Conservation (phyloP, 768 basidiomycete species). For the Naganishia randhawae region DNA sequence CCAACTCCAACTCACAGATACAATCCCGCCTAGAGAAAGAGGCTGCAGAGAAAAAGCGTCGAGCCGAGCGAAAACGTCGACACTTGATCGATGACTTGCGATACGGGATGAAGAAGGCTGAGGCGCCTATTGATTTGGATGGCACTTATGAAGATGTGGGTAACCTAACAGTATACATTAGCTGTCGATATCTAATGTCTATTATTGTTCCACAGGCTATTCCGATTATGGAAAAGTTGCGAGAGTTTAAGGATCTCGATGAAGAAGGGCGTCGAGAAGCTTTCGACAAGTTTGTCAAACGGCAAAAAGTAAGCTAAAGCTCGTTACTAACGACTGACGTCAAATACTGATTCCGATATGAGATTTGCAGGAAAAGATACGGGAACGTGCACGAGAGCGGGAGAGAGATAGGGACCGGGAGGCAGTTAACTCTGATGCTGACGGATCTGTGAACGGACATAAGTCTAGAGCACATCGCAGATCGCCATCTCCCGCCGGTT, state of each 20-base stretch:
- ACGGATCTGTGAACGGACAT: constrained; percentile 34
- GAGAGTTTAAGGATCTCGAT: constrained; percentile 80
- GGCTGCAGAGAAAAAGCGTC: constrained; percentile 67
- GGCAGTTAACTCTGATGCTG: constrained; percentile 25
- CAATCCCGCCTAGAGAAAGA: constrained; percentile 65
- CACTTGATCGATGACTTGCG: constrained; percentile 92
- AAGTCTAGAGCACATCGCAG: constrained; percentile 35
- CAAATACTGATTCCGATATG: constrained; percentile 27
- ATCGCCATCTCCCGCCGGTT: constrained; percentile 26
- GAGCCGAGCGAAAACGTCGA: constrained; percentile 71
- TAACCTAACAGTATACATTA: constrained; percentile 25
- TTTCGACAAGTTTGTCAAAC: constrained; percentile 79
- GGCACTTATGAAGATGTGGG: constrained; percentile 75
- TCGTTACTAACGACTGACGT: constrained; percentile 37
- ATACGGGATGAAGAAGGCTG: constrained; percentile 85
- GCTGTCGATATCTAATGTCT: constrained; percentile 22
- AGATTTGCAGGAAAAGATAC: constrained; percentile 38
- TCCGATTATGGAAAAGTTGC: constrained; percentile 71
- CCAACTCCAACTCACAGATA: too few relatives aligned
- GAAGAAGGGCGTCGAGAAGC: constrained; percentile 75
- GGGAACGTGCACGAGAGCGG: constrained; percentile 53
- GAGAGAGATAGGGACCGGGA: constrained; percentile 52
- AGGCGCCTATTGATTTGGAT: constrained; percentile 73
- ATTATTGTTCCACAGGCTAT: constrained; percentile 56
- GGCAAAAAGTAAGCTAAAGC: constrained; percentile 65